A percentile compares a stretch with the other conserved stretches of the same genome.
Evolutionary conservation across 2,329 filamentous ascomycete genomes (phyloP).

Genomic region (Sclerotinia sclerotiorum): DNA sequence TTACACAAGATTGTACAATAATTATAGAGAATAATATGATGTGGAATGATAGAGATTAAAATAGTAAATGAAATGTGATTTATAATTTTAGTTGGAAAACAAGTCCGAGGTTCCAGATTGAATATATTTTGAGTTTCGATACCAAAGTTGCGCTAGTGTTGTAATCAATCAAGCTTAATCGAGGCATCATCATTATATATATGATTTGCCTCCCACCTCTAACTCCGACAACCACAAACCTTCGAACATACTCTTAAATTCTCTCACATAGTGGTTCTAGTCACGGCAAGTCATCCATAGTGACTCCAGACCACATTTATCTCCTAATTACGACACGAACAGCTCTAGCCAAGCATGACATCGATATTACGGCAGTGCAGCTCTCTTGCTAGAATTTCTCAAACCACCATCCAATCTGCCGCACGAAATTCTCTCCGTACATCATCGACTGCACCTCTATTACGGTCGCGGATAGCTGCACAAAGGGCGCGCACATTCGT

Average conservation of each 20-base stretch:
- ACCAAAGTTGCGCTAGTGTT: conserved; percentile 19
- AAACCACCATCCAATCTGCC: conserved; percentile 54
- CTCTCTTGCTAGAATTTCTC: conserved; percentile 63
- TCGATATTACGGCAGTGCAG: conserved; percentile 65
- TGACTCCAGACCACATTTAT: conserved; percentile 27
- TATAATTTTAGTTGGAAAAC: background rate
- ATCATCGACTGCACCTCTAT: conserved; percentile 44
- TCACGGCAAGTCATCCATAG: conserved; percentile 28
- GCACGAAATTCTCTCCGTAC: conserved; percentile 49
- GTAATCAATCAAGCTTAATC: conserved; percentile 21
- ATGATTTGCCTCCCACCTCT: conserved; percentile 23
- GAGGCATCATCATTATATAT: conserved; percentile 15
- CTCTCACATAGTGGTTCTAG: conserved; percentile 31
- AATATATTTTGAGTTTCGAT: conserved; percentile 7
- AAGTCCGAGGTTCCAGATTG: background rate
- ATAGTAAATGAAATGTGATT: background rate
- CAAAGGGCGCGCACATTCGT: conserved; percentile 33
- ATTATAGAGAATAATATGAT: background rate
- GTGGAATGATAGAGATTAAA: background rate
- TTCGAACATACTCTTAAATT: conserved; percentile 9
- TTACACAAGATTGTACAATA: background rate
- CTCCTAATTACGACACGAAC: background rate
- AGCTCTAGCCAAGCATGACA: conserved; percentile 55
- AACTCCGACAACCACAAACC: conserved; percentile 17
- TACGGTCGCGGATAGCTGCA: conserved; percentile 41